These are phyloP conservation scores for Mycena leptocephala DNA, from an alignment of 768 basidiomycete genomes.

Conservation along the genomic window DNA sequence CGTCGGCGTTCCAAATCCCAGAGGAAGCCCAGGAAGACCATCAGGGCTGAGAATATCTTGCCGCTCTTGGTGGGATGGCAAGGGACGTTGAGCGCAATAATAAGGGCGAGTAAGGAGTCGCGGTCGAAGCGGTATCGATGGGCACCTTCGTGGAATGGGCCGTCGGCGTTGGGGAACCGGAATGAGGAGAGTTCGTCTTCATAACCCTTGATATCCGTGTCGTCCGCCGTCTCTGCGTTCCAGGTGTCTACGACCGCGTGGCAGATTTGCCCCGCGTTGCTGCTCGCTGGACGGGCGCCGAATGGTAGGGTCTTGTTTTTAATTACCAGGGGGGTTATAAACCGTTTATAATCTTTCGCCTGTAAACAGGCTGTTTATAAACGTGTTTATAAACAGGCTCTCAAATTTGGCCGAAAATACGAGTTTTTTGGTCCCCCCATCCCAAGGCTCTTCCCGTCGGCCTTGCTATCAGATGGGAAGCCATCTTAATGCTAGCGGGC, in stretches of 20 bases:
- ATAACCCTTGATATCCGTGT: conserved; percentile 18
- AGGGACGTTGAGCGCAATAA: conserved; percentile 37
- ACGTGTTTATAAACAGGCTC: too few relatives aligned
- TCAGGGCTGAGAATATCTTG: conserved; percentile 30
- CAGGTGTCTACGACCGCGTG: conserved; percentile 36
- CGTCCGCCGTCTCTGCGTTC: background rate
- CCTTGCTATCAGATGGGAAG: too few relatives aligned
- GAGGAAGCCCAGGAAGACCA: conserved; percentile 46
- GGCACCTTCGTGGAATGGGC: background rate
- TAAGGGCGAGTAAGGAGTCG: conserved; percentile 11
- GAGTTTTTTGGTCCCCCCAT: too few relatives aligned
- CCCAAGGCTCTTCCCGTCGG: too few relatives aligned
- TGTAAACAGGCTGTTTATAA: too few relatives aligned
- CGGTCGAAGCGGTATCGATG: conserved; percentile 37
- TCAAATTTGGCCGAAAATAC: too few relatives aligned
- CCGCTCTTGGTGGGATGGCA: conserved; percentile 44
- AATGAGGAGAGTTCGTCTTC: conserved; percentile 29
- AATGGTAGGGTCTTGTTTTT: too few relatives aligned
- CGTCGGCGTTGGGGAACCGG: background rate
- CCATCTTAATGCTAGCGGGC: too few relatives aligned
- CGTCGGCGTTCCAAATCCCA: too few relatives aligned
- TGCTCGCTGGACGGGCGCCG: conserved; percentile 29
- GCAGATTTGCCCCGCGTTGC: conserved; percentile 37
- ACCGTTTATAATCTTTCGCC: too few relatives aligned
- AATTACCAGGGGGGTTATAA: too few relatives aligned